phyloP scores from a whole-genome alignment of 257 asterid genomes.

The Rhazya stricta region DNA sequence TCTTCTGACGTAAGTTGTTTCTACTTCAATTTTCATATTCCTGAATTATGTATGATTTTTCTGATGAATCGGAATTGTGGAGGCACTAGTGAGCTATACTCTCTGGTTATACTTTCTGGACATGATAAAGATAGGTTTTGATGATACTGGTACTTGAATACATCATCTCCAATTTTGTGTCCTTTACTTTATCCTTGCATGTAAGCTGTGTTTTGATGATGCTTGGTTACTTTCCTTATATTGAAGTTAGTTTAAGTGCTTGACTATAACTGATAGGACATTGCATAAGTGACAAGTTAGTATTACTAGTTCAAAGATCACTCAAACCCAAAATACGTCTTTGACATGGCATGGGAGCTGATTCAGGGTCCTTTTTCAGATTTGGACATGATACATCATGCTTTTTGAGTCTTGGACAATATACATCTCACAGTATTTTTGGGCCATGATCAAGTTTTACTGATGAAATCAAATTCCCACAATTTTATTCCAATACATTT shows the following conservation, averaged over 20 bases:
- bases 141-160: not conserved
- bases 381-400: no score
- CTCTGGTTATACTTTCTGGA: not conserved
- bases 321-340: not conserved
- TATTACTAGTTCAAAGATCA: not conserved
- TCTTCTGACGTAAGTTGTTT: conserved; percentile 59
- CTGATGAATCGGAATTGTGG: not conserved
- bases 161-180: not conserved
- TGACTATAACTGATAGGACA: no score
- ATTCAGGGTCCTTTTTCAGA: not conserved
- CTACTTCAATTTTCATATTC: conserved; percentile 4
- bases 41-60: conserved; percentile 2
- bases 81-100: not conserved
- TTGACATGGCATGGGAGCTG: not conserved
- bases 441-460: not conserved
- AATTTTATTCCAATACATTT: no score
- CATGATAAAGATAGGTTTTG: not conserved
- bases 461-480: no score
- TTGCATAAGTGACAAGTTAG: no score
- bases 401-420: not conserved
- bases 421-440: not conserved
- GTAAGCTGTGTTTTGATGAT: not conserved
- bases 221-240: not conserved
- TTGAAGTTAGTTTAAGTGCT: not conserved
- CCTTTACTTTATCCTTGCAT: not conserved